phyloP scores from a whole-genome alignment of 352 stramenopile species.

The Halophytophthora batemanensis region DNA sequence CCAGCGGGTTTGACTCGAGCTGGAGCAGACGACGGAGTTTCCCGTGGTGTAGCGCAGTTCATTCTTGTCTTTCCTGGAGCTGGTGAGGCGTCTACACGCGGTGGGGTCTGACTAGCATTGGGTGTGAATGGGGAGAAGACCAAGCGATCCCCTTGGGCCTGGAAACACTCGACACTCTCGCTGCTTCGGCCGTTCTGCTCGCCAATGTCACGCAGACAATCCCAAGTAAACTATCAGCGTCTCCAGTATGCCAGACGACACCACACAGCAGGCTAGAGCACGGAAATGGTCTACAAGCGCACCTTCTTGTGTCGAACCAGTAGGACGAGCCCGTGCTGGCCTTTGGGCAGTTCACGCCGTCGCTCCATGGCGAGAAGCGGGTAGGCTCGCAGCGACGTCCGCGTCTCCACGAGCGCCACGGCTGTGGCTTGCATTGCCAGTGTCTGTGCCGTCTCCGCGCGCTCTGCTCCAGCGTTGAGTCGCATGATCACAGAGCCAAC shows the following conservation, averaged over 20 bases:
- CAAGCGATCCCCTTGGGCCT: constrained; percentile 22
- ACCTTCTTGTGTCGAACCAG: constrained; percentile 71
- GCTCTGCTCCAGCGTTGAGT: constrained; percentile 36
- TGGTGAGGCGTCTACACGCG: neutral
- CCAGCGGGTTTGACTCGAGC: neutral
- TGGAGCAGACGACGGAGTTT: neutral
- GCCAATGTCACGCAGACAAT: neutral
- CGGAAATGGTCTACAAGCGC: neutral
- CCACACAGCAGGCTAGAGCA: no score
- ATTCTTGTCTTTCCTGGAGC: constrained; percentile 3
- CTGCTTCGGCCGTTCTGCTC: constrained; percentile 69
- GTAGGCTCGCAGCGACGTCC: constrained; percentile 48
- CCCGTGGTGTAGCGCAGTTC: constrained; percentile 5
- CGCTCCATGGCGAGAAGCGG: constrained; percentile 57
- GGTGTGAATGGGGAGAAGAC: constrained; percentile 20
- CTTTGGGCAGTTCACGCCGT: constrained; percentile 52
- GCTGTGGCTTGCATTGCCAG: constrained; percentile 44
- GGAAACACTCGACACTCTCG: constrained; percentile 69
- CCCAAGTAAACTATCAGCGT: no score
- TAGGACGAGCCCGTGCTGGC: constrained; percentile 55
- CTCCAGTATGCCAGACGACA: no score
- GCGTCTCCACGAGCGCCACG: constrained; percentile 55
- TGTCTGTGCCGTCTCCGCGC: constrained; percentile 13
- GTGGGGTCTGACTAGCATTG: neutral
- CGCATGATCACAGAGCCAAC: constrained; percentile 49